Conservation (phyloP, 768 basidiomycete genomes). For the Crepidotus variabilis region DNA sequence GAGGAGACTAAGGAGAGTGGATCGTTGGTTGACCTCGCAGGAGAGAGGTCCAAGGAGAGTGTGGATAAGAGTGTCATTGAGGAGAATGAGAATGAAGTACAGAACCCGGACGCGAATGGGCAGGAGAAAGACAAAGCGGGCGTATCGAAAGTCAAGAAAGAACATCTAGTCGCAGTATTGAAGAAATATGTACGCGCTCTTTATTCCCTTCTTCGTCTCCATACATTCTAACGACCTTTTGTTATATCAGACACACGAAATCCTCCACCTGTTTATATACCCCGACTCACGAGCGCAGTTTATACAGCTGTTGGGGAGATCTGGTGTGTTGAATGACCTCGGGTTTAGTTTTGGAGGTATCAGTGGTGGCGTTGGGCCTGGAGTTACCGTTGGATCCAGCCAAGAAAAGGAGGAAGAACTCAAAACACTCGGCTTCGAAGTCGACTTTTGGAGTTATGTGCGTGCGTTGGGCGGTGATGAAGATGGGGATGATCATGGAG, state of each 20-base stretch:
- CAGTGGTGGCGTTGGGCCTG: slow-evolving; percentile 24
- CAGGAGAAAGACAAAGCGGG: not conserved
- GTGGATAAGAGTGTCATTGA: no score
- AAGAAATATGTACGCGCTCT: slow-evolving; percentile 49
- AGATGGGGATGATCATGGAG: slow-evolving; percentile 7
- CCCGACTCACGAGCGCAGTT: slow-evolving; percentile 75
- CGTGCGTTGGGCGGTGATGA: slow-evolving; percentile 15
- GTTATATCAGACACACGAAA: slow-evolving; percentile 46
- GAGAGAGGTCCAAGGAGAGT: no score
- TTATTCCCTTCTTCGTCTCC: not conserved
- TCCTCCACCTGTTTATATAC: slow-evolving; percentile 62
- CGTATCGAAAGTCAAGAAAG: slow-evolving; percentile 27
- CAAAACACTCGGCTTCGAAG: slow-evolving; percentile 18
- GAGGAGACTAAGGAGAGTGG: not conserved
- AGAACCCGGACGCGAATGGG: not conserved
- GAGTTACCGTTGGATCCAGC: no score
- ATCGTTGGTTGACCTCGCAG: no score
- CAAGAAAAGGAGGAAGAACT: no score
- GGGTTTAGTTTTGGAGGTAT: slow-evolving; percentile 23
- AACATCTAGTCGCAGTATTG: slow-evolving; percentile 49
- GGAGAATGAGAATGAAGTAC: not conserved
- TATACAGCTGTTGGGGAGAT: slow-evolving; percentile 46
- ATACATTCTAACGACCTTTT: slow-evolving; percentile 7
- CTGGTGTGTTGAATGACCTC: slow-evolving; percentile 38
- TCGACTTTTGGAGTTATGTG: slow-evolving; percentile 72